These are phyloP conservation scores for Gonapodya sp. DNA, from an alignment of 192 early-diverging fungal genomes.

Conservation along the genomic window DNA sequence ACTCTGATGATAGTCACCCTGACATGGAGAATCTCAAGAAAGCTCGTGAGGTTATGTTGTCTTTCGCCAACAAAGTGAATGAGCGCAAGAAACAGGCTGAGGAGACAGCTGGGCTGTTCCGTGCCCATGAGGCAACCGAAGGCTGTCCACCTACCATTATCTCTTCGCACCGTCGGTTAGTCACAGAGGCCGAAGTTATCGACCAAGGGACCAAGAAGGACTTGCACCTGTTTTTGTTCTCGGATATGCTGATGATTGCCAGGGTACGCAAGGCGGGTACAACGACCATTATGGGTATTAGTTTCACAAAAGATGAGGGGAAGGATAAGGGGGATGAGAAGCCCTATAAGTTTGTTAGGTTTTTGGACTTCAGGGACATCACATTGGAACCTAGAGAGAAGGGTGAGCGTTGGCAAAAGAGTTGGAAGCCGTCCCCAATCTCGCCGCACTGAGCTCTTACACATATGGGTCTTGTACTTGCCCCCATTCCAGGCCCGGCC, in stretches of 20 bases:
- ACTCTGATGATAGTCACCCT: slow-evolving; percentile 35
- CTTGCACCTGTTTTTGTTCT: slow-evolving; percentile 5
- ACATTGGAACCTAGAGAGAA: neutral
- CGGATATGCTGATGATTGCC: slow-evolving; percentile 6
- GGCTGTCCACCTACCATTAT: slow-evolving; percentile 44
- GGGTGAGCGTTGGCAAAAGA: neutral
- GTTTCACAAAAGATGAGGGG: neutral
- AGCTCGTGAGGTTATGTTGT: slow-evolving; percentile 31
- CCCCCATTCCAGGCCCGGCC: neutral
- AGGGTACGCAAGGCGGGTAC: neutral
- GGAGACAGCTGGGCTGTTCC: slow-evolving; percentile 34
- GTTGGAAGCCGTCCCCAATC: too few relatives aligned
- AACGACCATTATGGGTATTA: slow-evolving; percentile 4
- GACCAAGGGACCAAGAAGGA: neutral
- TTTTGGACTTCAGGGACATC: slow-evolving; percentile 1
- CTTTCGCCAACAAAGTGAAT: slow-evolving; percentile 36
- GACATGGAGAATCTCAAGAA: slow-evolving; percentile 26
- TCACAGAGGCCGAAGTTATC: slow-evolving; percentile 32
- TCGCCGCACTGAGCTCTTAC: too few relatives aligned
- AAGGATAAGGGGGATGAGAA: neutral
- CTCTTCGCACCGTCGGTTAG: slow-evolving; percentile 27
- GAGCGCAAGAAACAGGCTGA: slow-evolving; percentile 42
- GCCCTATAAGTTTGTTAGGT: slow-evolving; percentile 9
- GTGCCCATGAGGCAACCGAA: slow-evolving; percentile 37
- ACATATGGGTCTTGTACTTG: too few relatives aligned